A percentile compares a stretch with the other conserved stretches of the same genome.
Conservation (phyloP, 441 rosid genomes). For the Pelargonium exstipulatum region DNA sequence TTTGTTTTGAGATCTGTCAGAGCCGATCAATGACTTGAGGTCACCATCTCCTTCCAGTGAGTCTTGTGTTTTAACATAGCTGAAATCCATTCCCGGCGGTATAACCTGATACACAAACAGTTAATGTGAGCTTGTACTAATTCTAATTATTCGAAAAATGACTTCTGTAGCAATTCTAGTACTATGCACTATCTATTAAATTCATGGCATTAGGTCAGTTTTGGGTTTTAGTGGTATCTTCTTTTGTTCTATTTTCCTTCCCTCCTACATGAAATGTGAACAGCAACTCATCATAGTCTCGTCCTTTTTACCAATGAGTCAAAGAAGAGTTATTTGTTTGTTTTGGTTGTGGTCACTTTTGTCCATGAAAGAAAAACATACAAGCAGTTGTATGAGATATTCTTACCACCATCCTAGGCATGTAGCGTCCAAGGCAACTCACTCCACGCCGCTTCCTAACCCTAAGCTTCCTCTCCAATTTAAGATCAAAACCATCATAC, state of each 20-base stretch:
- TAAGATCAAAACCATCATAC: conserved; percentile 66
- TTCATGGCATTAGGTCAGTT: not conserved
- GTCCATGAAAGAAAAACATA: not conserved
- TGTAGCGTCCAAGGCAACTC: conserved; percentile 57
- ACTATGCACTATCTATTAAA: too few relatives aligned
- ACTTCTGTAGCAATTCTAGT: too few relatives aligned
- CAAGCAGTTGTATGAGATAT: conserved; percentile 3
- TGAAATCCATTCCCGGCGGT: conserved; percentile 83
- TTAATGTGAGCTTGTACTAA: not conserved
- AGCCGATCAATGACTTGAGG: conserved; percentile 62
- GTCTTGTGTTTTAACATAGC: conserved; percentile 53
- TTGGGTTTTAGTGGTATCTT: not conserved
- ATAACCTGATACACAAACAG: conserved; percentile 38
- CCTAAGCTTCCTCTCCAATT: conserved; percentile 64
- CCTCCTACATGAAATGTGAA: not conserved
- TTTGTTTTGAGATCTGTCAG: conserved; percentile 56
- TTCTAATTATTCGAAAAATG: not conserved
- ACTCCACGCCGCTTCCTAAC: conserved; percentile 59
- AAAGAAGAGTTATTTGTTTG: not conserved
- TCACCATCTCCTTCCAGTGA: conserved; percentile 47
- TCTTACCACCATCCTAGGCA: conserved; percentile 71
- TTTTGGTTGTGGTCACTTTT: not conserved
- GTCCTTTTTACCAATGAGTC: not conserved
- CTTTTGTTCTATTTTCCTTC: not conserved
- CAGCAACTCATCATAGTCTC: not conserved